Evolutionary conservation across 495 filamentous ascomycete genomes (phyloP), one percentile per base, ranked within the genome.

Genomic region (Symbiotaphrina buchneri): DNA sequence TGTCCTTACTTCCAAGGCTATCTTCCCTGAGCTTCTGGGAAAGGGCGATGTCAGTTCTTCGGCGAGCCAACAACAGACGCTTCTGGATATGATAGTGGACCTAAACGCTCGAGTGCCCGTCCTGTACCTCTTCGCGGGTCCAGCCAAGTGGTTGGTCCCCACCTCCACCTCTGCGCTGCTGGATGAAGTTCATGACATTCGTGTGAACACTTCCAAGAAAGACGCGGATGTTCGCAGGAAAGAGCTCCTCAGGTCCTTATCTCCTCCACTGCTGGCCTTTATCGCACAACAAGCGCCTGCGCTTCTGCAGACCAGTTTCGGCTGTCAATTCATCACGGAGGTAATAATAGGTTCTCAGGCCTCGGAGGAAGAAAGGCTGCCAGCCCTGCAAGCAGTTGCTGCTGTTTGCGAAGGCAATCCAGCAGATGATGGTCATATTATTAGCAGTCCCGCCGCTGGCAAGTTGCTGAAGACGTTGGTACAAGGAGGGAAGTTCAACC

Each of bases 391-490:
- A 16, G 75, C 76, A 6, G 55, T 95, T 23, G 82, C 83, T 3
- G 52, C 55, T 5, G 67, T 75, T 5, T 71, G 74, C 10, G 61
- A 56, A 30, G 69, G 68, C 30, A 56, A 78, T 40, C 63, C 74
- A 13, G 62, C 61, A 17, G 47, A 65, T 4, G 45, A 55, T 21
- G 49, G 42, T 1, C 72, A 78, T 43, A 54, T 72, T 28, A 63
- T 60, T 16, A 51, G 56, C 32, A 61, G 62, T 0, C 54, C 80
- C 2, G 61, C 66, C 34, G 73, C 71, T 2, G 78, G 80, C n/a
- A 69, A 77, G 30, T 75, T 93, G 71, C 63, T 92, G 37, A 94
- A 91, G 52, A 72, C 72, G 0, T 62, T 99, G 1, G 76, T 93
- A 17, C 65, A 74, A 20, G 85, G 87, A 14, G 87, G 90, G 6